phyloP scores from a whole-genome alignment of 352 stramenopile species.

The Globisporangium paddicum region DNA sequence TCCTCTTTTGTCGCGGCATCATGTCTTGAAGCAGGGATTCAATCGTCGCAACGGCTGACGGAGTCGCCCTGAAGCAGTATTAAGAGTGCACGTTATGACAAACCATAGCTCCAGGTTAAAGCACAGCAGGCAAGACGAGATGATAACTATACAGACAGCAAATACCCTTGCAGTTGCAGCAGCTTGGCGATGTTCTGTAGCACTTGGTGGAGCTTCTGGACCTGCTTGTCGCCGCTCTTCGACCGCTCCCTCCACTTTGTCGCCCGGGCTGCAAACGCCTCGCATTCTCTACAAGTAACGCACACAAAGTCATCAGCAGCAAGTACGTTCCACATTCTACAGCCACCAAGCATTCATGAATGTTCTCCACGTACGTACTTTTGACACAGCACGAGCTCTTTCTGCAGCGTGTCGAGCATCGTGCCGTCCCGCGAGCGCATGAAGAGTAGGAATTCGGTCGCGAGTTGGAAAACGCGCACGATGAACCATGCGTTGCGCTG shows the following conservation, averaged over 20 bases:
- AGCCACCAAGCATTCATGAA: background rate
- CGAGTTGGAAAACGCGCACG: conserved; percentile 59
- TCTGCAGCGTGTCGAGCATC: conserved; percentile 41
- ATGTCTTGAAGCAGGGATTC: conserved; percentile 49
- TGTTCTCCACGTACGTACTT: conserved; percentile 2
- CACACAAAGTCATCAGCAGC: background rate
- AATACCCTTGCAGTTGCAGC: conserved; percentile 67
- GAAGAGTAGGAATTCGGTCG: conserved; percentile 78
- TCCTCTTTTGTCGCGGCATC: conserved; percentile 19
- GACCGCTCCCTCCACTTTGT: conserved; percentile 55
- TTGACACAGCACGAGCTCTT: conserved; percentile 41
- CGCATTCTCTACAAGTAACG: conserved; percentile 31
- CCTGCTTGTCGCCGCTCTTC: conserved; percentile 44
- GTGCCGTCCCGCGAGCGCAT: conserved; percentile 46
- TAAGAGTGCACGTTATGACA: background rate
- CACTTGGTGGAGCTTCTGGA: conserved; percentile 75
- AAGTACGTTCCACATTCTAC: background rate
- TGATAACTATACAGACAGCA: background rate
- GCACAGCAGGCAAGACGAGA: background rate
- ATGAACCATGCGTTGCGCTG: conserved; percentile 63
- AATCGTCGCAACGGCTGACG: conserved; percentile 51
- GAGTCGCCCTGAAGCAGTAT: conserved; percentile 31
- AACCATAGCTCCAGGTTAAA: background rate
- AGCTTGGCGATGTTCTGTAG: conserved; percentile 72
- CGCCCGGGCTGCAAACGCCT: conserved; percentile 27